These are phyloP conservation scores for Didymella keratinophila DNA, from an alignment of 2,329 filamentous ascomycete genomes.

Conservation along the genomic window DNA sequence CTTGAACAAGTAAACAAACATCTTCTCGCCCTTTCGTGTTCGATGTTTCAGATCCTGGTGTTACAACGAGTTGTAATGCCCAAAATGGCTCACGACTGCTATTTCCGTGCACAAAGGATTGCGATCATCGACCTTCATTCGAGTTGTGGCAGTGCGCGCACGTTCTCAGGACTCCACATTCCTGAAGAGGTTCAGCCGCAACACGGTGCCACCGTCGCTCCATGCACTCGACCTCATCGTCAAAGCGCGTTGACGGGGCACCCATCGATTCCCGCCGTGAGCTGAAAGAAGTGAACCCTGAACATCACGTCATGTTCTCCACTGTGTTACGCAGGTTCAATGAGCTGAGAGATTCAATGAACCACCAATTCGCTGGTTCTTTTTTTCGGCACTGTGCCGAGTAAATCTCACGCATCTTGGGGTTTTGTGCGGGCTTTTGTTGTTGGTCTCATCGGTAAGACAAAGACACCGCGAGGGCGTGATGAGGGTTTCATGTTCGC, in stretches of 20 bases:
- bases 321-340: slow-evolving; percentile 10
- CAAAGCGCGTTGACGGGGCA: slow-evolving; percentile 20
- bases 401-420: neutral
- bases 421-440: neutral
- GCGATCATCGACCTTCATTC: slow-evolving; percentile 7
- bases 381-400: neutral
- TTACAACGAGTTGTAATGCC: slow-evolving; percentile 8
- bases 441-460: neutral
- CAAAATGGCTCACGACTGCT: neutral
- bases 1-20: slow-evolving; percentile 15
- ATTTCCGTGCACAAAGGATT: slow-evolving; percentile 12
- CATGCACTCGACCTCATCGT: slow-evolving; percentile 5
- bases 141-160: slow-evolving; percentile 20
- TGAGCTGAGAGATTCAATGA: neutral
- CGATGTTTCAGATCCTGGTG: slow-evolving; percentile 8
- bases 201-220: neutral
- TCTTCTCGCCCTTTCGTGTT: slow-evolving; percentile 16
- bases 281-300: neutral
- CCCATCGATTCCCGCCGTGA: slow-evolving; percentile 8
- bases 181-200: slow-evolving; percentile 18
- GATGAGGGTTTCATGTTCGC: slow-evolving; percentile 4
- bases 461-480: neutral
- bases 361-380: neutral
- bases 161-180: slow-evolving; percentile 15
- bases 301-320: slow-evolving; percentile 15